Evolutionary conservation across 495 filamentous ascomycete genomes (phyloP), one percentile per base, ranked within the genome.

Genomic region (Tuber indicum): DNA sequence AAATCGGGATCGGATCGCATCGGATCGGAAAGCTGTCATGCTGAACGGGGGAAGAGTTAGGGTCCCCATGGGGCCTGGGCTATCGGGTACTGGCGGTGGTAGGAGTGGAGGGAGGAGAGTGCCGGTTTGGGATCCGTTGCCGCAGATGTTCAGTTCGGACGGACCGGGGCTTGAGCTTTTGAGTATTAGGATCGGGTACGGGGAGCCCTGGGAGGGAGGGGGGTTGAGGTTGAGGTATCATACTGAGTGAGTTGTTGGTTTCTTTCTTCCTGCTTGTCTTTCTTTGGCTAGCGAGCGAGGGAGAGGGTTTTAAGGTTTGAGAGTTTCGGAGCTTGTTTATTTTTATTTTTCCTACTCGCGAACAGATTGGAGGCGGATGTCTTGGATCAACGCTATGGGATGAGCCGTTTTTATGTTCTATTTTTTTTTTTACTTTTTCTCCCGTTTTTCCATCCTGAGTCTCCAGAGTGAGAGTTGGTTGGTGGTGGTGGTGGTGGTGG

Each of bases 221-320:
- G 77, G 66, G 44, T 47, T 77, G 71, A 62, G 75, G 75, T 72
- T 79, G 75, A 78, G 77, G 77, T 79, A 78, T 77, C 70, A 76
- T 39, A 72, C 75, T 73, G 77, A 79, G 77, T 78, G 77, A 79
- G 77, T 72, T 78, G 72, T 49, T 70, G 70, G 71, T 49, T 49
- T 62, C 72, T 75, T 72, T 47, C 46, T 73, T 62, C 8, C 43
- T 49, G 42, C 75, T 75, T 49, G 17, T 58, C 17, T 70, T 39
- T 44, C 46, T 43, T 62, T 32, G 21, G 49, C 23, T 1, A 39
- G n/a, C 9, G 23, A 62, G 52, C 52, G 52, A n/a, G 52, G 52
- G 52, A 3, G 3, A n/a, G 7, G 23, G 49, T 23, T 26, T 58
- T 23, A 32, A 16, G 52, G 52, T 62, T 26, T 62, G 32, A n/a